These are phyloP conservation scores for Pseudogymnoascus sp. DNA, from an alignment of 2,329 filamentous ascomycete species.

Conservation along the genomic window DNA sequence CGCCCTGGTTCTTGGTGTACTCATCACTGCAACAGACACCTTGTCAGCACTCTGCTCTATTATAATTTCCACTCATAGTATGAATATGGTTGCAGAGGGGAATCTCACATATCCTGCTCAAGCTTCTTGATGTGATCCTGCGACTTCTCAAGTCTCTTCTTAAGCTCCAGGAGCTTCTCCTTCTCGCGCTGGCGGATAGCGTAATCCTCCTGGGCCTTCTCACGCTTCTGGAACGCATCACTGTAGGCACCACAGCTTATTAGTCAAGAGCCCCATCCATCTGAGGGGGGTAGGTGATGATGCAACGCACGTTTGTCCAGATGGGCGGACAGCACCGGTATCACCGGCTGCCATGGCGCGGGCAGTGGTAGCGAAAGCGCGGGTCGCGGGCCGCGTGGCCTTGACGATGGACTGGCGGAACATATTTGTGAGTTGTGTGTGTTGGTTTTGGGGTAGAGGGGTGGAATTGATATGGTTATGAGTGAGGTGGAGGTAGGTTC, in stretches of 20 bases:
- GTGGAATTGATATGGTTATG: slow-evolving; percentile 13
- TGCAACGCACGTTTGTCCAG: slow-evolving; percentile 11
- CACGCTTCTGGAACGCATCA: slow-evolving; percentile 87
- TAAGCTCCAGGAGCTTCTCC: slow-evolving; percentile 76
- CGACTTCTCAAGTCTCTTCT: slow-evolving; percentile 66
- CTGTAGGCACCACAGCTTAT: slow-evolving; percentile 36
- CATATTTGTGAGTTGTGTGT: slow-evolving; percentile 40
- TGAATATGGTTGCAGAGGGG: background rate
- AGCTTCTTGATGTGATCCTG: slow-evolving; percentile 76
- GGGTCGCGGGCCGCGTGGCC: slow-evolving; percentile 38
- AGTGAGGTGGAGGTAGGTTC: slow-evolving; percentile 11
- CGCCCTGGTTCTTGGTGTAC: slow-evolving; percentile 57
- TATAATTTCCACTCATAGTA: background rate
- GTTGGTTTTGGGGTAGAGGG: background rate
- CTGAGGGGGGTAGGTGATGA: background rate
- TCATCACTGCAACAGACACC: slow-evolving; percentile 42
- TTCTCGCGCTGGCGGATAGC: slow-evolving; percentile 82
- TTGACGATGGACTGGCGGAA: slow-evolving; percentile 50
- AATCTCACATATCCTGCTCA: slow-evolving; percentile 72
- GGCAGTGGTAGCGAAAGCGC: slow-evolving; percentile 34
- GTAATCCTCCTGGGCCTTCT: slow-evolving; percentile 75
- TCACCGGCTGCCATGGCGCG: slow-evolving; percentile 58
- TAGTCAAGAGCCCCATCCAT: background rate
- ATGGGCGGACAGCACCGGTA: slow-evolving; percentile 24
- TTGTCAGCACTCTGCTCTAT: background rate